These are phyloP conservation scores for Arthroderma uncinatum DNA, from an alignment of 2,329 filamentous ascomycete genomes.

Conservation along the genomic window DNA sequence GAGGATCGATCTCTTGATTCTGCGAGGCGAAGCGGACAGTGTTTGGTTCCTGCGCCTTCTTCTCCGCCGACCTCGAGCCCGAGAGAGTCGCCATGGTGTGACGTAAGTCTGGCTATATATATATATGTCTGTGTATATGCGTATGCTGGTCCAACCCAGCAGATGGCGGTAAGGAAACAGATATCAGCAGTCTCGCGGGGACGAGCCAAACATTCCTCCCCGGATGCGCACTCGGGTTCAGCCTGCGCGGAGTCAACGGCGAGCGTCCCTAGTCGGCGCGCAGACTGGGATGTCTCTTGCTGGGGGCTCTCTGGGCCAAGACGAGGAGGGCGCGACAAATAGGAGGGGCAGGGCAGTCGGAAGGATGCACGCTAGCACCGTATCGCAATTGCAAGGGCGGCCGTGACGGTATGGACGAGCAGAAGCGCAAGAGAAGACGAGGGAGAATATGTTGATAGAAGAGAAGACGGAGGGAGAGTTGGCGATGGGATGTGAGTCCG, in stretches of 20 bases:
- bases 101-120: too few relatives aligned
- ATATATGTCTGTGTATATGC: background rate
- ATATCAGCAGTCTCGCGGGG: background rate
- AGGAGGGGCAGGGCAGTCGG: background rate
- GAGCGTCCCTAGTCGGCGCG: background rate
- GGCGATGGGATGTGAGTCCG: background rate
- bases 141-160: background rate
- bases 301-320: slow-evolving; percentile 1
- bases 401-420: background rate
- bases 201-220: background rate
- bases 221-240: background rate
- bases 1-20: slow-evolving; percentile 57
- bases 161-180: background rate
- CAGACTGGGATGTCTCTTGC: background rate
- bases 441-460: background rate
- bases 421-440: background rate
- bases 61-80: background rate
- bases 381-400: background rate
- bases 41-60: slow-evolving; percentile 17
- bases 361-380: background rate
- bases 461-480: too few relatives aligned
- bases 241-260: background rate
- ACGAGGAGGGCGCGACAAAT: background rate
- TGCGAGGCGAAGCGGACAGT: slow-evolving; percentile 62
- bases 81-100: slow-evolving; percentile 8